Conservation (phyloP, 1,139 yeast species). For the Lodderomyces jiufengensis region DNA sequence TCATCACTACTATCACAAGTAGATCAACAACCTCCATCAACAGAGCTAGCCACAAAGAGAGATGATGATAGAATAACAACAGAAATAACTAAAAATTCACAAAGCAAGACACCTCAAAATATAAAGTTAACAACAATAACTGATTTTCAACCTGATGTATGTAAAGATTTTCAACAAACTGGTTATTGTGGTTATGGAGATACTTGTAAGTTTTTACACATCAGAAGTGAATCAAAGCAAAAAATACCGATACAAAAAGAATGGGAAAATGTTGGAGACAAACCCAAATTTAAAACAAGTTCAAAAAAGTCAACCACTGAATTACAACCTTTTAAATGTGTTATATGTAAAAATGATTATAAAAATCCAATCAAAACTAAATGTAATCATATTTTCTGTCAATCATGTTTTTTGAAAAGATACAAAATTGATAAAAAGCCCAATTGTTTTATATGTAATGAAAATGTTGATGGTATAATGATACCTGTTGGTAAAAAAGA, state of each 20-base stretch:
- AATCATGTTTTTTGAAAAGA: slow-evolving; percentile 54
- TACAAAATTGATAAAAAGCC: slow-evolving; percentile 38
- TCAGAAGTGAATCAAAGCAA: slow-evolving; percentile 79
- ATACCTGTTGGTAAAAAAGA: slow-evolving; percentile 20
- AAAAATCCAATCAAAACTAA: slow-evolving; percentile 55
- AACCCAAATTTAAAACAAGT: too few relatives aligned
- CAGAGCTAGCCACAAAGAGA: too few relatives aligned
- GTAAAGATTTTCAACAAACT: slow-evolving; percentile 87
- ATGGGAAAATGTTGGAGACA: slow-evolving; percentile 51
- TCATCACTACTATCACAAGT: slow-evolving; percentile 10
- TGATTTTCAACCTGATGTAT: slow-evolving; percentile 92
- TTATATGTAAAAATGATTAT: slow-evolving; percentile 58
- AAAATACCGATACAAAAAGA: slow-evolving; percentile 68
- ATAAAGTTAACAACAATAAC: slow-evolving; percentile 70
- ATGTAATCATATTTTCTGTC: slow-evolving; percentile 70
- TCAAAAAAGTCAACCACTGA: too few relatives aligned
- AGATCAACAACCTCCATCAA: not conserved
- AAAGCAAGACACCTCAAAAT: slow-evolving; percentile 25
- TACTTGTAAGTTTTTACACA: slow-evolving; percentile 92
- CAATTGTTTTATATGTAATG: slow-evolving; percentile 55
- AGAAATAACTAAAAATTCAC: not conserved
- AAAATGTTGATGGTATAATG: slow-evolving; percentile 54
- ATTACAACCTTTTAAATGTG: slow-evolving; percentile 56
- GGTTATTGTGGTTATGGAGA: slow-evolving; percentile 99
- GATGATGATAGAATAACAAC: slow-evolving; percentile 3